phyloP scores from a whole-genome alignment of 73 alveolate genomes.

The Tetrahymena thermophila region DNA sequence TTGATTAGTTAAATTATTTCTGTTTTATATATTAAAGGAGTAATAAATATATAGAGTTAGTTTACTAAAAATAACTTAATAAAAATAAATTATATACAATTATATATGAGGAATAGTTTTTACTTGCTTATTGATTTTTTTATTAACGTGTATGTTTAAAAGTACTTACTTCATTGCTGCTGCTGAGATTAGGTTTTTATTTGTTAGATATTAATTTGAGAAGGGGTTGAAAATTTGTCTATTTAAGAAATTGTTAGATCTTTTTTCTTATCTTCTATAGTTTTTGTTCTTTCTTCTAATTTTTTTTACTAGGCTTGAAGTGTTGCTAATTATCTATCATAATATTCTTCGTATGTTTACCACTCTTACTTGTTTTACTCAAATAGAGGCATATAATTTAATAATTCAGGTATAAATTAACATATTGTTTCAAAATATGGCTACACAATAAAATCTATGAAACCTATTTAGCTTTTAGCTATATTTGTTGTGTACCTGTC shows the following conservation, averaged over 20 bases:
- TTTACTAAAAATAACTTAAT: not conserved
- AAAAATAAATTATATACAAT: not conserved
- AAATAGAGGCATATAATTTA: not conserved
- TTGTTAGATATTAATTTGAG: not conserved
- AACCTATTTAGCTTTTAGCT: slow-evolving; percentile 86
- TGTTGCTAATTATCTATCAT: not conserved
- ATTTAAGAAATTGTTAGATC: not conserved
- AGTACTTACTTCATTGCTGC: no score
- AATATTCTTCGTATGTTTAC: not conserved
- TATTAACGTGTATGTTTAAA: no score
- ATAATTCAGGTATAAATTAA: slow-evolving; percentile 11
- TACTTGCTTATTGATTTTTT: no score
- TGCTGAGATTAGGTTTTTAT: not conserved
- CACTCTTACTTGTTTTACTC: not conserved
- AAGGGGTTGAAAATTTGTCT: not conserved
- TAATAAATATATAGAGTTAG: not conserved
- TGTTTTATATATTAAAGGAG: not conserved
- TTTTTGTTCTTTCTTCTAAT: not conserved
- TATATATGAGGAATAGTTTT: not conserved
- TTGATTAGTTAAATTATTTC: no score
- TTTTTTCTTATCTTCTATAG: not conserved
- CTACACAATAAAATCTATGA: slow-evolving; percentile 77
- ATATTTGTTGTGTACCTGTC: slow-evolving; percentile 89
- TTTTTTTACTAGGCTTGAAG: not conserved
- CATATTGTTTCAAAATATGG: slow-evolving; percentile 61